Conservation (phyloP, 331 rosid species). For the Quercus tomentella region DNA sequence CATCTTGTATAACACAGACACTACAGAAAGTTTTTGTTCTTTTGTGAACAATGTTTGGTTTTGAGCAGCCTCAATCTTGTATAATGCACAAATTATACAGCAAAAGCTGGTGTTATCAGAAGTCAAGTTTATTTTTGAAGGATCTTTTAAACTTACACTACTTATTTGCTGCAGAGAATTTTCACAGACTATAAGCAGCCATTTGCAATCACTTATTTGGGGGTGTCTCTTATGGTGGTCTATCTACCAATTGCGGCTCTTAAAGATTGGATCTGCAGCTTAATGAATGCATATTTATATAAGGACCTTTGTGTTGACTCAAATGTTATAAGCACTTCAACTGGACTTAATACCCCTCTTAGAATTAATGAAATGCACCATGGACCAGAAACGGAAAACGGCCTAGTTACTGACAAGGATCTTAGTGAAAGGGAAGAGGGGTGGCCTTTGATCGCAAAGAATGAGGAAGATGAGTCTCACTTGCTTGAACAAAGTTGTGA, state of each 20-base stretch:
- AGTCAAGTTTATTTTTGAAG: background rate
- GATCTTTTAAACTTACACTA: background rate
- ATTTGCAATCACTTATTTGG: slow-evolving; percentile 65
- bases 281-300: slow-evolving; percentile 8
- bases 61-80: no score
- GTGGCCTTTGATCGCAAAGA: slow-evolving; percentile 13
- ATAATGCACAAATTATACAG: no score
- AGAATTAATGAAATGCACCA: slow-evolving; percentile 25
- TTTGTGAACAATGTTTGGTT: no score
- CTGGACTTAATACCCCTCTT: slow-evolving; percentile 29
- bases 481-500: slow-evolving; percentile 29
- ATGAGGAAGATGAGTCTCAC: slow-evolving; percentile 29
- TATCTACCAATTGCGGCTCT: slow-evolving; percentile 55
- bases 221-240: slow-evolving; percentile 60
- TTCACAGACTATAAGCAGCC: slow-evolving; percentile 65
- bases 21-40: no score
- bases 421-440: slow-evolving; percentile 59
- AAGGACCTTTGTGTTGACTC: slow-evolving; percentile 15
- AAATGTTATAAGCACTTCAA: slow-evolving; percentile 3
- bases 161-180: slow-evolving; percentile 57
- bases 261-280: slow-evolving; percentile 42
- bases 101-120: no score
- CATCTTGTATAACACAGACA: no score
- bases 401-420: slow-evolving; percentile 37
- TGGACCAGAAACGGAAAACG: slow-evolving; percentile 12